Conservation (phyloP, 2,329 filamentous ascomycete genomes). For the Ophiocordyceps camponoti-saundersi region DNA sequence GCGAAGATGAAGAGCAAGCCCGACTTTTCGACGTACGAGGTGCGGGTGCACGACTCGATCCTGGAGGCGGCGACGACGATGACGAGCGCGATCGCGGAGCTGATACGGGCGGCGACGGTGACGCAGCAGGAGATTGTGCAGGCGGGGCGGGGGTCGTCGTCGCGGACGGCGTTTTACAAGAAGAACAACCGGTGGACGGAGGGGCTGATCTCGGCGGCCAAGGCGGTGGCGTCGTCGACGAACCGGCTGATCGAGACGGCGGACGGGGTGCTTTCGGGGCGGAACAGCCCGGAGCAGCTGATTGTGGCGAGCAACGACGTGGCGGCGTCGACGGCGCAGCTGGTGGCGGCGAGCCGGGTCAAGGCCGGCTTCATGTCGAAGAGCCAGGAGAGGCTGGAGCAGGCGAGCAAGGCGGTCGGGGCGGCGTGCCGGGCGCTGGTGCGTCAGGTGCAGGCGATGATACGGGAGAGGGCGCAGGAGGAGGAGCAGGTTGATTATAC, state of each 20-base stretch:
- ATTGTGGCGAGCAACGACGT: constrained; percentile 98
- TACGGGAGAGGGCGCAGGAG: constrained; percentile 67
- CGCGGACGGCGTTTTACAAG: constrained; percentile 93
- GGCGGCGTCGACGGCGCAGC: constrained; percentile 85
- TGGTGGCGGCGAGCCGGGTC: constrained; percentile 87
- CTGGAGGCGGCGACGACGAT: constrained; percentile 85
- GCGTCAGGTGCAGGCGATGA: constrained; percentile 85
- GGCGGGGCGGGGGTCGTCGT: constrained; percentile 74
- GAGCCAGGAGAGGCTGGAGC: constrained; percentile 81
- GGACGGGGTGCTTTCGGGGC: constrained; percentile 80
- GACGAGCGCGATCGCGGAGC: constrained; percentile 79
- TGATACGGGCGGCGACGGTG: constrained; percentile 86
- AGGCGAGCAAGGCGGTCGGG: constrained; percentile 83
- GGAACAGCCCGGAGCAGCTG: constrained; percentile 89
- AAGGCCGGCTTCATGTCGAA: constrained; percentile 98
- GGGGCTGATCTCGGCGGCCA: constrained; percentile 89
- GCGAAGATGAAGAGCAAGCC: constrained; percentile 92
- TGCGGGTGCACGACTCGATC: constrained; percentile 90
- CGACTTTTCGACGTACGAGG: constrained; percentile 90
- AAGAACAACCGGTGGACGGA: constrained; percentile 99
- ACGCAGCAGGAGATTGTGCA: constrained; percentile 95
- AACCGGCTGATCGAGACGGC: constrained; percentile 97
- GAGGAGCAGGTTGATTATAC: constrained; percentile 78
- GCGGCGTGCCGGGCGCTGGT: constrained; percentile 76
- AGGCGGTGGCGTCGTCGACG: constrained; percentile 84